Evolutionary conservation across 1,284 basidiomycete species (phyloP).

Genomic region (Malassezia nana): DNA sequence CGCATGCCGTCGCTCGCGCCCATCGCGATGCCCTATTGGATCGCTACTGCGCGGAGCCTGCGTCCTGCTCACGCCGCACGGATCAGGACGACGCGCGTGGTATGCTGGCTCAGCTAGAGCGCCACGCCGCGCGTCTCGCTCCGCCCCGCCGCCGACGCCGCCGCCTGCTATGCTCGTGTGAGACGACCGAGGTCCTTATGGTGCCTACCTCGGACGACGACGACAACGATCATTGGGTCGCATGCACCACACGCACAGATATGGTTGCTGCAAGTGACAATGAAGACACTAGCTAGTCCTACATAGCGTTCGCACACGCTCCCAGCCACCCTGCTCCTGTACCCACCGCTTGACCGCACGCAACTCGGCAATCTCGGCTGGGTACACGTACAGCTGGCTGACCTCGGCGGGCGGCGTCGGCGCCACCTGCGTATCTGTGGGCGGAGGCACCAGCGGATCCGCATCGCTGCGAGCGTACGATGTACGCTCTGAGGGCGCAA

Average conservation of each 20-base stretch:
- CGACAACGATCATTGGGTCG: neutral
- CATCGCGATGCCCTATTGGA: neutral
- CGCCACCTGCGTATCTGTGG: neutral
- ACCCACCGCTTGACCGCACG: conserved; percentile 25
- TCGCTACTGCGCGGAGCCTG: neutral
- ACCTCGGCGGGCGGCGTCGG: neutral
- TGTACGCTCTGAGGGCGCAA: conserved; percentile 5
- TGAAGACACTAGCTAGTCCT: neutral
- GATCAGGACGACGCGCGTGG: neutral
- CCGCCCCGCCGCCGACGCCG: neutral
- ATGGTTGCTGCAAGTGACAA: neutral
- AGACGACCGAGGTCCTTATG: neutral
- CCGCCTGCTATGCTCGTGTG: no score
- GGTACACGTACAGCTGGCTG: conserved; percentile 11
- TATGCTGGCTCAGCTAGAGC: neutral
- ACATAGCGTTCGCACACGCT: neutral
- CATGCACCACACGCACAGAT: neutral
- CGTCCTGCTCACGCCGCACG: neutral
- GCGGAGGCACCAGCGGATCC: neutral
- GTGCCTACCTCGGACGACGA: conserved; percentile 4
- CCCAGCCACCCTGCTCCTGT: neutral
- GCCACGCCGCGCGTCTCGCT: neutral
- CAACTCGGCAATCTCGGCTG: conserved; percentile 30
- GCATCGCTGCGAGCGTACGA: conserved; percentile 4
- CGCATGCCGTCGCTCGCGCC: neutral